These are phyloP conservation scores for Westerdykella aurantiaca DNA, from an alignment of 2,329 filamentous ascomycete genomes.

Conservation along the genomic window DNA sequence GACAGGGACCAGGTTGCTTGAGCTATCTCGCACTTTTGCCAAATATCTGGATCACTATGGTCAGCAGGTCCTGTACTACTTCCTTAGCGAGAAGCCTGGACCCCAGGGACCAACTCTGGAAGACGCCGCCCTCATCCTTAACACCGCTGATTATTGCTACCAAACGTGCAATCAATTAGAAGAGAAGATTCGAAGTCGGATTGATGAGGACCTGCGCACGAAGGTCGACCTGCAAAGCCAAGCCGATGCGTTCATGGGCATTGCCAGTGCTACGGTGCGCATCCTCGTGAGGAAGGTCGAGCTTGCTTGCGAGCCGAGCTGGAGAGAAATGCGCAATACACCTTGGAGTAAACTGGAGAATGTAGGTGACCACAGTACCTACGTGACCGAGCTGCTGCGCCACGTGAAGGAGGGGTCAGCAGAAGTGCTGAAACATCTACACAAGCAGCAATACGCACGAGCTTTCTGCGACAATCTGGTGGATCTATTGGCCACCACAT, in stretches of 20 bases:
- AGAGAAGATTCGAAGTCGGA: slow-evolving; percentile 85
- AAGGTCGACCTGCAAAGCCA: slow-evolving; percentile 85
- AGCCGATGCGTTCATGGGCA: slow-evolving; percentile 90
- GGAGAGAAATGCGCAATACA: slow-evolving; percentile 96
- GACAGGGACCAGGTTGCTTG: slow-evolving; percentile 77
- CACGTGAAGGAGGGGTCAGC: slow-evolving; percentile 65
- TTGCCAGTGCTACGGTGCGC: slow-evolving; percentile 81
- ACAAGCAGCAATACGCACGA: slow-evolving; percentile 88
- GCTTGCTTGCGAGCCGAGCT: slow-evolving; percentile 72
- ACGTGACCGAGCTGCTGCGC: slow-evolving; percentile 74
- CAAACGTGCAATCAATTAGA: slow-evolving; percentile 87
- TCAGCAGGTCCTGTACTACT: slow-evolving; percentile 79
- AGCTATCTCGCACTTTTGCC: slow-evolving; percentile 77
- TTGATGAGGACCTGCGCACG: slow-evolving; percentile 69
- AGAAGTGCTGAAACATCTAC: slow-evolving; percentile 70
- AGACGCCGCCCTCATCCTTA: slow-evolving; percentile 79
- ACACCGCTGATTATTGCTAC: slow-evolving; percentile 97
- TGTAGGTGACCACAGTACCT: slow-evolving; percentile 89
- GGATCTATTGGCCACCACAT: slow-evolving; percentile 73
- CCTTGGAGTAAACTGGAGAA: slow-evolving; percentile 92
- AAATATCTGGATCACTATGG: slow-evolving; percentile 95
- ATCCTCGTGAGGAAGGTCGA: slow-evolving; percentile 81
- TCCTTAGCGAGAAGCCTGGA: slow-evolving; percentile 56
- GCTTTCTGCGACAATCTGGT: slow-evolving; percentile 96
- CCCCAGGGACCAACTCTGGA: slow-evolving; percentile 58